Percentiles rank a stretch among this genome's conserved stretches.
These are phyloP conservation scores for Aurifilum marmelostoma DNA, from an alignment of 2,329 filamentous ascomycete genomes.

Conservation along the genomic window DNA sequence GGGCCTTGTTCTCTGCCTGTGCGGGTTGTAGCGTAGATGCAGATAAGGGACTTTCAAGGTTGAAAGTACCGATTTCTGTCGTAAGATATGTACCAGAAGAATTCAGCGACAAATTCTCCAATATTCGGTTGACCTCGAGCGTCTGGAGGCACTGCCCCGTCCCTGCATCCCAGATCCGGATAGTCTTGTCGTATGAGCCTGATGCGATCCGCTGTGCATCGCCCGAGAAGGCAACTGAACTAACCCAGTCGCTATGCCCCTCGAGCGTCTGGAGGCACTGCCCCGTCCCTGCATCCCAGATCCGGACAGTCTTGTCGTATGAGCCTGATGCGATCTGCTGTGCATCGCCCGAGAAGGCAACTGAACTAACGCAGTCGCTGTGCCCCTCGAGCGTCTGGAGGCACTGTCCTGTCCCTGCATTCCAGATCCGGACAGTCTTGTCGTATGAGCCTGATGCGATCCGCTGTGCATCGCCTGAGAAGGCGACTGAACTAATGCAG, in stretches of 20 bases:
- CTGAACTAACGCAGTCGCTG: neutral
- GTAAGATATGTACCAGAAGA: neutral
- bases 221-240: slow-evolving; percentile 11
- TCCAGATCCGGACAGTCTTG: neutral
- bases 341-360: neutral
- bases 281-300: neutral
- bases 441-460: neutral
- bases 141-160: neutral
- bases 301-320: neutral
- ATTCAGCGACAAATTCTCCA: neutral
- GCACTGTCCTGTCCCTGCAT: neutral
- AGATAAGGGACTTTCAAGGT: neutral
- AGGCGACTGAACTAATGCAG: neutral
- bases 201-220: slow-evolving; percentile 13
- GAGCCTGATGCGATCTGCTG: neutral
- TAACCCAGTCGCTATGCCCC: slow-evolving; percentile 1
- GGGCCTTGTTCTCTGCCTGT: neutral
- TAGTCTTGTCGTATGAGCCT: neutral
- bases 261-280: neutral
- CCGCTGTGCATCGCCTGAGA: neutral
- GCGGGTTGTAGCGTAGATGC: neutral
- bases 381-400: neutral
- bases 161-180: slow-evolving; percentile 16
- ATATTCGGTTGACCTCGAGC: neutral
- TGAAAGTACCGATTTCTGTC: slow-evolving; percentile 8